These are phyloP conservation scores for Bassia scoparia DNA, from an alignment of 148 eudicot species.

Conservation along the genomic window DNA sequence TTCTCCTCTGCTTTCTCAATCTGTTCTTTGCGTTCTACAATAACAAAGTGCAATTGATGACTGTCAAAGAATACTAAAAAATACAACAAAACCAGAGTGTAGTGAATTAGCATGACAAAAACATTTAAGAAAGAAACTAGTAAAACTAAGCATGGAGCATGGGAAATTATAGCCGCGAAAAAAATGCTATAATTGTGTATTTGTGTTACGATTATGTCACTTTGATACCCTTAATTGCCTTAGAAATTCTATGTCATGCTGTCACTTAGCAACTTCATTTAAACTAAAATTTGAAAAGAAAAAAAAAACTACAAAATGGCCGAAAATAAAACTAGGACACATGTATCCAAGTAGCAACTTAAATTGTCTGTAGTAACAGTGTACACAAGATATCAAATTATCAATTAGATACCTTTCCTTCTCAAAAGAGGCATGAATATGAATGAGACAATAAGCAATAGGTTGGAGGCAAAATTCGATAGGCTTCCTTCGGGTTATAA, in stretches of 20 bases:
- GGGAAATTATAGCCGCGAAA: not conserved
- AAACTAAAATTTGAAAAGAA: too few relatives aligned
- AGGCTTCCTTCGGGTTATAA: not conserved
- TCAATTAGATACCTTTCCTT: not conserved
- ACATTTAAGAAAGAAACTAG: not conserved
- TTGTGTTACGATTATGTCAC: too few relatives aligned
- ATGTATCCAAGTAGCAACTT: too few relatives aligned
- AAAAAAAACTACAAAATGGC: too few relatives aligned
- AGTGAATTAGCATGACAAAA: not conserved
- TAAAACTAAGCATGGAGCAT: not conserved
- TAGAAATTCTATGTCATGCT: too few relatives aligned
- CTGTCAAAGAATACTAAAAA: not conserved
- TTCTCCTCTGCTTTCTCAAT: constrained; percentile 91
- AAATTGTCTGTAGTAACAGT: too few relatives aligned
- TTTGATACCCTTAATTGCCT: too few relatives aligned
- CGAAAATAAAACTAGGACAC: too few relatives aligned
- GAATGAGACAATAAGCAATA: not conserved
- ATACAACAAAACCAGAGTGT: not conserved
- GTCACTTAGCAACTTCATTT: too few relatives aligned
- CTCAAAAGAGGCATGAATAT: not conserved
- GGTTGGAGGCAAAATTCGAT: not conserved
- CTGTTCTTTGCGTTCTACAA: constrained; percentile 68
- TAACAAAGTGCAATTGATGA: constrained; percentile 9
- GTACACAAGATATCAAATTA: not conserved
- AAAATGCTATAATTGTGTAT: too few relatives aligned